Evolutionary conservation across 2,329 filamentous ascomycete species (phyloP), one percentile per base, ranked within the genome.

Genomic region (Apiospora arundinis): DNA sequence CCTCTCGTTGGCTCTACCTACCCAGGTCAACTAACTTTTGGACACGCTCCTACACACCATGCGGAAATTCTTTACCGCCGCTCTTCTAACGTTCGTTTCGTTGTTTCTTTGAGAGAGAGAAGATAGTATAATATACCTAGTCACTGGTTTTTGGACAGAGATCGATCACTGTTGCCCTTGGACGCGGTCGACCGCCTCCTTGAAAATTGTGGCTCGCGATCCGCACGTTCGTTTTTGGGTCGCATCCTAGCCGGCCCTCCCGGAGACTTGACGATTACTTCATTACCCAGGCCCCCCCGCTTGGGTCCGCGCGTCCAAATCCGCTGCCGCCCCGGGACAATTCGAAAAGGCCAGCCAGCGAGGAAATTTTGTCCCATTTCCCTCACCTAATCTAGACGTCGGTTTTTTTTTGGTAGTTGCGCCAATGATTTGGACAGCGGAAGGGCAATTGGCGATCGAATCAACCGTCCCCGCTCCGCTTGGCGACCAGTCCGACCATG

Each of bases 141-240:
- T 32, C 28, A 32, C 18, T 40, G 9, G 6, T 11, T 60, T 60
- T 60, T 37, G 52, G 28, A 37, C n/a, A 11, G 3, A 21, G 14
- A 56, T 25, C 8, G 16, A 60, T 40, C 11, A 16, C 16, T 37
- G 18, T n/a, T 37, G 18, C 28, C 40, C 18, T 40, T 60, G 32
- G 32, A 40, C 56, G 32, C 56, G 56, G 7, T 63, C 32, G 37
- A 45, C 12, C 42, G 40, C 56, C 56, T 14, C 28, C 28, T 63
- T 40, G 32, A 63, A 63, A 63, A 63, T 32, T 32, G 56, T 63
- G 56, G 56, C 18, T 63, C 56, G 56, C 56, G 56, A 63, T 63
- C 56, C 56, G 56, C 56, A 63, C 56, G 56, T 63, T 63, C 56
- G 56, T 63, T 40, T 63, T 63, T 63, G 56, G 56, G 56, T 63